These are phyloP conservation scores for Candida peoriensis DNA, from an alignment of 805 yeast genomes.

Conservation along the genomic window DNA sequence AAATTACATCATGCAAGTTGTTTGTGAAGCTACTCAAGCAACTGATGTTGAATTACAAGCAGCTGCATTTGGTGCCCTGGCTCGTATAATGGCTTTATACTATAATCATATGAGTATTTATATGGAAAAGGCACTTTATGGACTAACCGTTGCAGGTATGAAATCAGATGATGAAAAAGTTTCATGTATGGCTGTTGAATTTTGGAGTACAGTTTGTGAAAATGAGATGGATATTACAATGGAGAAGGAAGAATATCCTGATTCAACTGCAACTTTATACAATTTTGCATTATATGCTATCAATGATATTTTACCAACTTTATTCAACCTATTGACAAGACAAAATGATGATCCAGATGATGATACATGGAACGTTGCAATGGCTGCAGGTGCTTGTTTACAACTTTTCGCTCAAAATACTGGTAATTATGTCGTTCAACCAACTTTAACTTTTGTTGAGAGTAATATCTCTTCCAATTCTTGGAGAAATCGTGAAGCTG, in stretches of 20 bases:
- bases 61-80: constrained; percentile 92
- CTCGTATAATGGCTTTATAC: constrained; percentile 85
- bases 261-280: constrained; percentile 48
- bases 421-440: constrained; percentile 79
- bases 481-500: constrained; percentile 92
- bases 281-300: constrained; percentile 85
- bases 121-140: constrained; percentile 95
- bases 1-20: constrained; percentile 96
- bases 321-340: constrained; percentile 71
- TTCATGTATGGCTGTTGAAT: constrained; percentile 97
- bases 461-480: constrained; percentile 51
- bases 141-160: constrained; percentile 89
- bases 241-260: constrained; percentile 58
- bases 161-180: constrained; percentile 76
- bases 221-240: constrained; percentile 81
- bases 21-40: constrained; percentile 98
- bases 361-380: constrained; percentile 95
- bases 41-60: constrained; percentile 78
- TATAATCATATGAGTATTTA: constrained; percentile 87
- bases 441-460: constrained; percentile 80
- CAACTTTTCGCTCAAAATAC: constrained; percentile 91
- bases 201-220: constrained; percentile 99
- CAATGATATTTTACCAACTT: constrained; percentile 80
- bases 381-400: constrained; percentile 98
- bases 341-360: constrained; percentile 93